Percentiles rank a stretch among this genome's conserved stretches.
These are phyloP conservation scores for Diplodia mutila DNA, from an alignment of 2,329 filamentous ascomycete genomes.

Conservation along the genomic window DNA sequence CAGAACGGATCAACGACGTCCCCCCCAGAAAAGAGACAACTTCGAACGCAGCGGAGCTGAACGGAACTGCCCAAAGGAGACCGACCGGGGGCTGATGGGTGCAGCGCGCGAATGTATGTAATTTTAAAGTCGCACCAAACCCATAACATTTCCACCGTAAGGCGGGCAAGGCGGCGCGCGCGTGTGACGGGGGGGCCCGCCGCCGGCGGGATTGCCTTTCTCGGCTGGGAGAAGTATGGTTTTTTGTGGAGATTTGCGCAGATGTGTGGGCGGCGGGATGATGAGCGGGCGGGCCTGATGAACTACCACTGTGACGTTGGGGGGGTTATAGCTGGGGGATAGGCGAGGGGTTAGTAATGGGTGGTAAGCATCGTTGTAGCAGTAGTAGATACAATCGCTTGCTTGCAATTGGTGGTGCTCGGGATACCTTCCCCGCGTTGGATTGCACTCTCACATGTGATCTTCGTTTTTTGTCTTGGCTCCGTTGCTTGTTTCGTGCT, in stretches of 20 bases:
- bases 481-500: not conserved
- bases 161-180: not conserved
- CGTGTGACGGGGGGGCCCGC: not conserved
- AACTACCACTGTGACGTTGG: no score
- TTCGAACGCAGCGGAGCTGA: conserved; percentile 6
- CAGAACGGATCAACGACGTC: not conserved
- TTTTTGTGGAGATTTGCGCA: not conserved
- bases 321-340: no score
- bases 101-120: not conserved
- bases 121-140: not conserved
- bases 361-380: no score
- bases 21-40: not conserved
- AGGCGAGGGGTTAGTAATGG: no score
- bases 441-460: not conserved
- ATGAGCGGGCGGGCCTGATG: no score
- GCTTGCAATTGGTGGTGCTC: not conserved
- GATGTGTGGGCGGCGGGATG: no score
- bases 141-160: not conserved
- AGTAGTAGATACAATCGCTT: not conserved
- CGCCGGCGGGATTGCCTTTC: not conserved
- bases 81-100: not conserved
- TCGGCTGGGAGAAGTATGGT: not conserved
- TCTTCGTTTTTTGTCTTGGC: not conserved
- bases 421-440: not conserved
- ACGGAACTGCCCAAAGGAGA: not conserved